Evolutionary conservation across 1,284 basidiomycete species (phyloP).

Genomic region (Ganoderma sinense): DNA sequence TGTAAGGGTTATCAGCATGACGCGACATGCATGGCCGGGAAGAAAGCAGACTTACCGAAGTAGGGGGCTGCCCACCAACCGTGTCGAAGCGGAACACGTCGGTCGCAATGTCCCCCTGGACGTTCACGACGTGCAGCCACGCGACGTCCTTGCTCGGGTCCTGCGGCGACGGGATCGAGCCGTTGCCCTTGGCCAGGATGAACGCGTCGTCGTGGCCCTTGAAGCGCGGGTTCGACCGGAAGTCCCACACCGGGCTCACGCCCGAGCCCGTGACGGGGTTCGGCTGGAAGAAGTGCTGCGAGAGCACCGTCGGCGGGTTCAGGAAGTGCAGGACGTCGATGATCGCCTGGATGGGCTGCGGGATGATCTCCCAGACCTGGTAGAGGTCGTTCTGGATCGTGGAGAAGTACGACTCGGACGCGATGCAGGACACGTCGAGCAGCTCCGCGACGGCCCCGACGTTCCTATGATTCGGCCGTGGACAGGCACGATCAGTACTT

Average conservation of each 20-base stretch:
- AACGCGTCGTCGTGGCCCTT: conserved; percentile 54
- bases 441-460: conserved; percentile 64
- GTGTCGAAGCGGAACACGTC: conserved; percentile 66
- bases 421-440: conserved; percentile 66
- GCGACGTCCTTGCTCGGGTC: conserved; percentile 55
- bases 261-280: conserved; percentile 53
- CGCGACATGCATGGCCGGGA: background rate
- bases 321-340: conserved; percentile 42
- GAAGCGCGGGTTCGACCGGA: conserved; percentile 48
- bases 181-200: conserved; percentile 53
- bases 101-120: conserved; percentile 58
- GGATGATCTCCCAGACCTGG: conserved; percentile 44
- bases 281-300: conserved; percentile 63
- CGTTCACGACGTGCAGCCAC: conserved; percentile 59
- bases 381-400: conserved; percentile 51
- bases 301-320: conserved; percentile 46
- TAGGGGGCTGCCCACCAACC: conserved; percentile 66
- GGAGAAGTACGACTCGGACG: conserved; percentile 46
- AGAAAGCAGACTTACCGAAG: conserved; percentile 47
- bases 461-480: conserved; percentile 30
- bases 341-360: conserved; percentile 44
- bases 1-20: conserved; percentile 8
- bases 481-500: background rate
- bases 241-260: conserved; percentile 66
- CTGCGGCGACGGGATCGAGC: conserved; percentile 52